phyloP scores from a whole-genome alignment of 2,329 filamentous ascomycete genomes.

The Pestalotiopsis sp. region DNA sequence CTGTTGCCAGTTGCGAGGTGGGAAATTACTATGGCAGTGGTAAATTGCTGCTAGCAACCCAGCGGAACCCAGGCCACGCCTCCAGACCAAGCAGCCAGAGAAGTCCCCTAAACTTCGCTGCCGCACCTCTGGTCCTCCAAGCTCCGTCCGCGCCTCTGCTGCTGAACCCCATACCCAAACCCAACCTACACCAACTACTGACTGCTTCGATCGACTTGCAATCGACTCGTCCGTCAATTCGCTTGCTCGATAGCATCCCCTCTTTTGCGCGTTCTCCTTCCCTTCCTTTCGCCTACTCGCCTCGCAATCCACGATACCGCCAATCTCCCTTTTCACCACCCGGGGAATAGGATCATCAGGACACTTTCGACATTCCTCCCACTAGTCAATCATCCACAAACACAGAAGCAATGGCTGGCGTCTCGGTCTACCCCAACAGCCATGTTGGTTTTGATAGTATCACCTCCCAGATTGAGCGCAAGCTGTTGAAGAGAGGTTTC shows the following conservation, averaged over 20 bases:
- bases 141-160: conserved; percentile 16
- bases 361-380: neutral
- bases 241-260: conserved; percentile 11
- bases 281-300: conserved; percentile 21
- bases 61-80: neutral
- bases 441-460: conserved; percentile 99
- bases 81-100: conserved; percentile 16
- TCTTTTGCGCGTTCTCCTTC: conserved; percentile 15
- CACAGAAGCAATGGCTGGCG: conserved; percentile 60
- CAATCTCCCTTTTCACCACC: conserved; percentile 29
- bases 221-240: conserved; percentile 5
- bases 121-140: conserved; percentile 13
- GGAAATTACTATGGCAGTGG: conserved; percentile 50
- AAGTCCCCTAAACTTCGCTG: conserved; percentile 33
- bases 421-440: conserved; percentile 85
- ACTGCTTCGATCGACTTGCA: neutral
- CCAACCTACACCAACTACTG: neutral
- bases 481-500: conserved; percentile 98
- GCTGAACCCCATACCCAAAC: neutral
- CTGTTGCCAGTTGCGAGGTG: conserved; percentile 22
- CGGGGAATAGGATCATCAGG: conserved; percentile 8
- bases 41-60: conserved; percentile 22
- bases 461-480: conserved; percentile 98
- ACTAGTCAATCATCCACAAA: conserved; percentile 23
- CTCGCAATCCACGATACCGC: conserved; percentile 21